Percentiles rank a stretch among this genome's conserved stretches.
phyloP scores from a whole-genome alignment of 192 early-diverging fungal species.

The Chytriomyces sp. region DNA sequence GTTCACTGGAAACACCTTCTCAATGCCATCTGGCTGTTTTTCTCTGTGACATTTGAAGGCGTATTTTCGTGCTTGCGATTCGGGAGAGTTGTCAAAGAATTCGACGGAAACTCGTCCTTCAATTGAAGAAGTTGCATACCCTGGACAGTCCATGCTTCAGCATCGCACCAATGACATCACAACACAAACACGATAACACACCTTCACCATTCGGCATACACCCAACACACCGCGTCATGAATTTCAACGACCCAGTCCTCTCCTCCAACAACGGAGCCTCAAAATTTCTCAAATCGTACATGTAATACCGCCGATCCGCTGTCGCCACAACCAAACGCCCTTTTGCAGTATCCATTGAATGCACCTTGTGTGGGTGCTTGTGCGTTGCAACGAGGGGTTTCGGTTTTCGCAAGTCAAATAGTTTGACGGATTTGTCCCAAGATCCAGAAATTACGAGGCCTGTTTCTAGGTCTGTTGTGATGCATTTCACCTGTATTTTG shows the following conservation, averaged over 20 bases:
- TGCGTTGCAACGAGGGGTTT: conserved; percentile 49
- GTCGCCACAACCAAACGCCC: conserved; percentile 79
- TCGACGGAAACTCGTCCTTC: conserved; percentile 96
- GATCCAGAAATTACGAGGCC: conserved; percentile 76
- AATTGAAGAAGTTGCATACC: conserved; percentile 89
- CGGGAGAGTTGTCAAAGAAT: conserved; percentile 75
- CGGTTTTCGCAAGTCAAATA: conserved; percentile 73
- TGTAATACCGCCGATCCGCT: conserved; percentile 73
- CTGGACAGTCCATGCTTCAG: conserved; percentile 38
- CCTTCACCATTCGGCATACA: conserved; percentile 87
- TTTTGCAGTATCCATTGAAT: conserved; percentile 78
- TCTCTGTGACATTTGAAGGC: conserved; percentile 97
- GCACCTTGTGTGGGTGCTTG: conserved; percentile 77
- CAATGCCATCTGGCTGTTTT: conserved; percentile 67
- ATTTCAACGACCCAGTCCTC: conserved; percentile 80
- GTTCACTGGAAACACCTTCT: conserved; percentile 92
- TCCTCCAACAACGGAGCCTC: conserved; percentile 70
- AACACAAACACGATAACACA: conserved; percentile 15
- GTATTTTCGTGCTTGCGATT: conserved; percentile 81
- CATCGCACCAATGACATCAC: not conserved
- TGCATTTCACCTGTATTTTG: conserved; percentile 49
- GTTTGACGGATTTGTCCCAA: conserved; percentile 88
- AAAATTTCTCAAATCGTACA: conserved; percentile 90
- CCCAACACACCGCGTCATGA: conserved; percentile 82
- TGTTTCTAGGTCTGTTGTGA: conserved; percentile 13